A percentile compares a stretch with the other conserved stretches of the same genome.
These are phyloP conservation scores for Myriosclerotinia duriaeana DNA, from an alignment of 2,329 filamentous ascomycete genomes.

Conservation along the genomic window DNA sequence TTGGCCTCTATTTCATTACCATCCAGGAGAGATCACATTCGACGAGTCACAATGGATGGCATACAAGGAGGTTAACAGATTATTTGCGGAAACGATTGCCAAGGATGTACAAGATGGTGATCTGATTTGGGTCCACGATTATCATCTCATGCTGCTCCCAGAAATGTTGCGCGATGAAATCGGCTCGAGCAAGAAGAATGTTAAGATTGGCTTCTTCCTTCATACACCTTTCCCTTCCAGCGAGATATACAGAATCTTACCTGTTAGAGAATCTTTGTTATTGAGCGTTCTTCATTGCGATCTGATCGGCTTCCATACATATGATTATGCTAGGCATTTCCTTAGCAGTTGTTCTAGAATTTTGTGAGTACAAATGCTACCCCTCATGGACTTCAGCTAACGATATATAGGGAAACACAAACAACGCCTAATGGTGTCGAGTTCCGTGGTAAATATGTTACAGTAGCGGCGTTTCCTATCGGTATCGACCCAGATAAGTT, in stretches of 20 bases:
- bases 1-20: slow-evolving; percentile 98
- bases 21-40: slow-evolving; percentile 97
- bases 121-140: slow-evolving; percentile 97
- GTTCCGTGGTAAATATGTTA: slow-evolving; percentile 83
- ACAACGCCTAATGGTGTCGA: slow-evolving; percentile 94
- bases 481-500: slow-evolving; percentile 98
- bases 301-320: slow-evolving; percentile 96
- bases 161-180: slow-evolving; percentile 93
- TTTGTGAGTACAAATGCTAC: slow-evolving; percentile 53
- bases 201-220: slow-evolving; percentile 97
- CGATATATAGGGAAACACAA: slow-evolving; percentile 52
- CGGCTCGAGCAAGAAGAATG: slow-evolving; percentile 75
- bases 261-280: slow-evolving; percentile 85
- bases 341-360: slow-evolving; percentile 95
- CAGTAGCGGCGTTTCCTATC: slow-evolving; percentile 93
- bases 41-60: slow-evolving; percentile 93
- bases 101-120: slow-evolving; percentile 90
- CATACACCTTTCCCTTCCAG: slow-evolving; percentile 97
- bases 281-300: slow-evolving; percentile 89
- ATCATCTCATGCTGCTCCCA: slow-evolving; percentile 95
- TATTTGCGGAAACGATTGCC: slow-evolving; percentile 86
- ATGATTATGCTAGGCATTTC: slow-evolving; percentile 98
- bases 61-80: slow-evolving; percentile 87
- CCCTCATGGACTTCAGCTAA: slow-evolving; percentile 5
- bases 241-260: slow-evolving; percentile 94